Evolutionary conservation across 352 stramenopile genomes (phyloP), one percentile per base, ranked within the genome.

Genomic region (Phytophthora litchii): DNA sequence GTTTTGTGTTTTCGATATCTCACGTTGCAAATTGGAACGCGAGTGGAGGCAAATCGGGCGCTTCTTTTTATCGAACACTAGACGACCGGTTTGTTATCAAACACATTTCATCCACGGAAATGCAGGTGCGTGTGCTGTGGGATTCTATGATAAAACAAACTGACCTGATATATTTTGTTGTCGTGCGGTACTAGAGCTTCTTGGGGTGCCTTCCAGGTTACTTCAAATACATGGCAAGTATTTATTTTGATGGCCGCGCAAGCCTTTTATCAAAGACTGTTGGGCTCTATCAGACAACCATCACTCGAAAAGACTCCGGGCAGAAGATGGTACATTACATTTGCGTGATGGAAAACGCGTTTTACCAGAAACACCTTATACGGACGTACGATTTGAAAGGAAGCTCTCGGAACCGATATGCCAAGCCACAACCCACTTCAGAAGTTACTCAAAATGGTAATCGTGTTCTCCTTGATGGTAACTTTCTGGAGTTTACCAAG

Each of bases 31-130:
- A 78, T 21, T 99, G 95, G 95, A 80, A 95, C 38, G 94, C 96
- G 13, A 97, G 90, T 57, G 97, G 97, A 23, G 97, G 97, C 31
- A 99, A 99, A 78, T 98, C 93, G 9, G 96, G 96, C 13, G 97
- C 97, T 31, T 96, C 86, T 1, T 99, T 99, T 70, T 95, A 93
- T 31, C 89, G 95, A 55, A 98, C 96, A 11, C 72, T 92, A 1
- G 97, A 99, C 73, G 93, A 98, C 46, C 85, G 97, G 12, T 99
- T 99, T 69, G 90, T 99, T 44, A 92, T 99, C 25, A 99, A 99
- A 68, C 97, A 96, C 64, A 99, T 99, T 60, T 98, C 89, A 44
- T 88, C 89, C 17, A 99, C 95, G 7, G 97, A 99, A 84, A 82
- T 99, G 32, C 95, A 99, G 85, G 98, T 99, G 35, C 14, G 57